Base-by-base conservation (phyloP, 163 green algal genomes). In the Picocystis sp. region DNA sequence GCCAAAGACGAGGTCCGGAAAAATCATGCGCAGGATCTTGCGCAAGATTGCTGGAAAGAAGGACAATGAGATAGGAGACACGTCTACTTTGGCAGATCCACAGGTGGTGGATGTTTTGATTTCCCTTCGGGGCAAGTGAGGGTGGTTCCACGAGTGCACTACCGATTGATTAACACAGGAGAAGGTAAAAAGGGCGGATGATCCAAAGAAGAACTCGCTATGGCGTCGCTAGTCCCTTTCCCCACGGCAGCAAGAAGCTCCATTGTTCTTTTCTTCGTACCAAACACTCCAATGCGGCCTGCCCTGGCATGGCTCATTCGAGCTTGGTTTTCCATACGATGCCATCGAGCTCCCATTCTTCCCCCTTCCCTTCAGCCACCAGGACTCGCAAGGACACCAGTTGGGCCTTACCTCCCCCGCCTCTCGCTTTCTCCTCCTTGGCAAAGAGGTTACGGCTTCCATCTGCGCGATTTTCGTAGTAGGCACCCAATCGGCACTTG, bases 1-100 rank as follows among this genome's bases (percentile, higher is more conserved):
- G 55, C 87, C 87, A 45, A 94, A 94, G 73, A 96, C 81, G 0
- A 80, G 89, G 13, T 83, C 62, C 1, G 89, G 89, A 52, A 97
- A 98, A 73, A 98, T 98, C 72, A 96, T 98, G 87, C 78, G 89
- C 15, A 73, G 89, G 24, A 72, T 92, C 42, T 64, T 92, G 67
- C 70, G 82, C 47, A 76, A 77, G 52, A 76, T 77, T 47, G 69
- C 69, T 13, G 77, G 74, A 2, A 67, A 71, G 55, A 70, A 79
- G 21, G 68, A 93, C 64, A 71, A 81, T 25, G 62, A 93, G 72
- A 67, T 94, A 24, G 84, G 84, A 3, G 83, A 94, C 69, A 79
- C 69, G 2, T 89, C 76, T 13, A 96, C 85, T 1, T 69, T 94
- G 45, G 82, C 84, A 35, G 86, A 54, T 54, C 47, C 47, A 34